Base-by-base conservation (phyloP, 2,329 filamentous ascomycete genomes). In the Pseudocercospora musae region DNA sequence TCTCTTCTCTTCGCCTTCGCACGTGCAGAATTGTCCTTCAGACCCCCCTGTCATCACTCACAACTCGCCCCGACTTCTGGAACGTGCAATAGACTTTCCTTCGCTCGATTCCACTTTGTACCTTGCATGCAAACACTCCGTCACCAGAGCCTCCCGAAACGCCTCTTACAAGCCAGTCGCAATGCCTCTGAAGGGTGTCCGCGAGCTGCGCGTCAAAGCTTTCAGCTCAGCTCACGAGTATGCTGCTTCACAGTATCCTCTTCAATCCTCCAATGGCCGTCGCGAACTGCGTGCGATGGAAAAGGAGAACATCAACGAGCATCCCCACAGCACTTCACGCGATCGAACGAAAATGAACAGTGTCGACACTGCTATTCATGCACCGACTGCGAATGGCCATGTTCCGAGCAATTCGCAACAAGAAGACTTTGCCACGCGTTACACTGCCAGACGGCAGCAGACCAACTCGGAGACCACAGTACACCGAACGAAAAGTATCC, bases 381-480 rank as follows among this genome's bases (percentile, higher is more conserved):
- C 59, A 9, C 67, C 66, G 4, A 54, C 57, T 25, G 31, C 25
- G 25, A 52, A 52, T 25, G 29, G 21, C 21, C 20, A 59, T 11
- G 21, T 29, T 33, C 52, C 52, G 11, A 21, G 42, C 31, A 62
- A 64, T 40, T 68, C 68, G 4, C 52, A 70, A 44, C 63, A 66
- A 8, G 65, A 73, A 31, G 70, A 73, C 63, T 70, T 71, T 44
- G 66, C 69, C 11, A 64, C 66, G 48, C 64, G 62, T 23, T 69
- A 69, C 59, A 37, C 50, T 59, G 31, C 58, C 53, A 64, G 62
- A 27, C 21, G 60, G 59, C 57, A 56, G n/a, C 27, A 46, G 4
- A 63, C 62, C 18, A 62, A 62, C 6, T 62, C 67, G 15, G 56
- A 63, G 18, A 54, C 57, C 23, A 52, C 58, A 27, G 57, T 55